These are phyloP conservation scores for Pneumocystis sp. DNA, from an alignment of 1,139 yeast species.

Conservation along the genomic window DNA sequence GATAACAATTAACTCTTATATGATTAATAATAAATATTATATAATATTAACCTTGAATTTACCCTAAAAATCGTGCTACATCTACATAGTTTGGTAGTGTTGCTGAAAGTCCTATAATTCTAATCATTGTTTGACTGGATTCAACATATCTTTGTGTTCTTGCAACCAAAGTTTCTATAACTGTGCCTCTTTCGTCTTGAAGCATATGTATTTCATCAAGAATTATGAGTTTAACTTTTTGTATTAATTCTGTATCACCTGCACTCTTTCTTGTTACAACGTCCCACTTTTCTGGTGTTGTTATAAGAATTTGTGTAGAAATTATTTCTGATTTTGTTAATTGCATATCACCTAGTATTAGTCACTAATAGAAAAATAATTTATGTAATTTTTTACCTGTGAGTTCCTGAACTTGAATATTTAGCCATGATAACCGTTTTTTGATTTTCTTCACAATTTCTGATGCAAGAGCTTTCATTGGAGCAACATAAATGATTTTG, in stretches of 20 bases:
- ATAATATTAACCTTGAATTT: conserved; percentile 2
- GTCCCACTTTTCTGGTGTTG: conserved; percentile 99
- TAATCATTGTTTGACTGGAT: conserved; percentile 79
- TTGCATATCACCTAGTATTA: conserved; percentile 70
- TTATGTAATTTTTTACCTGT: conserved; percentile 27
- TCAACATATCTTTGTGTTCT: conserved; percentile 91
- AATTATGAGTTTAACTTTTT: conserved; percentile 68
- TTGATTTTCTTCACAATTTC: conserved; percentile 88
- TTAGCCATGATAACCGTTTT: conserved; percentile 65
- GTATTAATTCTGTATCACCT: conserved; percentile 75
- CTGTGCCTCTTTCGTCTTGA: conserved; percentile 97
- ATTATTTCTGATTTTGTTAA: conserved; percentile 68
- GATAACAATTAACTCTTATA: conserved; percentile 64
- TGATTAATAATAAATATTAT: not conserved
- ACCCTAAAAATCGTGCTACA: conserved; percentile 70
- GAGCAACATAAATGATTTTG: conserved; percentile 89
- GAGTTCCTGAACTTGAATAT: conserved; percentile 70
- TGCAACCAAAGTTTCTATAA: conserved; percentile 87
- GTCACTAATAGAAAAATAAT: not conserved
- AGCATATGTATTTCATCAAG: conserved; percentile 93
- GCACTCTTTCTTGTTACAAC: conserved; percentile 75
- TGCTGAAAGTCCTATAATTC: conserved; percentile 94
- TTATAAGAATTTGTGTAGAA: conserved; percentile 79
- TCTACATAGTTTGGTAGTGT: conserved; percentile 87
- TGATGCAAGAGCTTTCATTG: conserved; percentile 90